Percentiles rank a stretch among this genome's conserved stretches.
Evolutionary conservation across 108 stramenopile species (phyloP).

Genomic region (Hondaea fermentalgiana): DNA sequence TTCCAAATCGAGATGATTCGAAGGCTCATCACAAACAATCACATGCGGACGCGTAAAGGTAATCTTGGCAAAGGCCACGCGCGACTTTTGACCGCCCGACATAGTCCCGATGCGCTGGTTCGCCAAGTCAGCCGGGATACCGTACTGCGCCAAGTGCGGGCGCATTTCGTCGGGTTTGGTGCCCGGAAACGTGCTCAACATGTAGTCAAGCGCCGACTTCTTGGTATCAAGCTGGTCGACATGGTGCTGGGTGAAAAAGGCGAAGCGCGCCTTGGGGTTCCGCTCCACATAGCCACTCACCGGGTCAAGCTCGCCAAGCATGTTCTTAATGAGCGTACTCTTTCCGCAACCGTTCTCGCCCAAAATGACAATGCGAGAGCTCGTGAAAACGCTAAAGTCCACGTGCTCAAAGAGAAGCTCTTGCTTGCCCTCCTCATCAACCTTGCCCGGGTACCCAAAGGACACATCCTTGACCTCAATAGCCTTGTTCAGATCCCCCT

Average conservation of each 20-base stretch:
- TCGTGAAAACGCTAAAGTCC: constrained; percentile 82
- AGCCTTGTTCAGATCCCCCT: constrained; percentile 53
- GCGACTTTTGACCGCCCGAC: constrained; percentile 85
- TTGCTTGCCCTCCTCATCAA: constrained; percentile 35
- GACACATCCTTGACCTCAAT: constrained; percentile 86
- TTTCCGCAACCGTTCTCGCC: constrained; percentile 83
- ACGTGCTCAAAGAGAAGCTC: constrained; percentile 77
- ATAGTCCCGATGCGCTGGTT: constrained; percentile 83
- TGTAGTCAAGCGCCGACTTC: constrained; percentile 74
- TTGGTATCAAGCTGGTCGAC: constrained; percentile 79
- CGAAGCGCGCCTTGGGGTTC: constrained; percentile 76
- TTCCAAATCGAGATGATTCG: constrained; percentile 80
- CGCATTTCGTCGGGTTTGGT: constrained; percentile 79
- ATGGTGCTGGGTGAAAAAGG: constrained; percentile 91
- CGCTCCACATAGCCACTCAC: constrained; percentile 66
- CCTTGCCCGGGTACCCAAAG: constrained; percentile 74
- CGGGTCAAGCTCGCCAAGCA: constrained; percentile 73
- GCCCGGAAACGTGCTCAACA: constrained; percentile 66
- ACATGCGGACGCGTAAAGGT: constrained; percentile 87
- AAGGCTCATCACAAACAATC: constrained; percentile 88
- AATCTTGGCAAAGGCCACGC: constrained; percentile 89
- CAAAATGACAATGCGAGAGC: constrained; percentile 70
- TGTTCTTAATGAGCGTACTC: constrained; percentile 78
- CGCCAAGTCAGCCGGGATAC: constrained; percentile 79
- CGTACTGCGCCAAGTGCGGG: constrained; percentile 76